A percentile compares a stretch with the other conserved stretches of the same genome.
Conservation (phyloP, 2,329 filamentous ascomycete genomes). For the Nemania abortiva region DNA sequence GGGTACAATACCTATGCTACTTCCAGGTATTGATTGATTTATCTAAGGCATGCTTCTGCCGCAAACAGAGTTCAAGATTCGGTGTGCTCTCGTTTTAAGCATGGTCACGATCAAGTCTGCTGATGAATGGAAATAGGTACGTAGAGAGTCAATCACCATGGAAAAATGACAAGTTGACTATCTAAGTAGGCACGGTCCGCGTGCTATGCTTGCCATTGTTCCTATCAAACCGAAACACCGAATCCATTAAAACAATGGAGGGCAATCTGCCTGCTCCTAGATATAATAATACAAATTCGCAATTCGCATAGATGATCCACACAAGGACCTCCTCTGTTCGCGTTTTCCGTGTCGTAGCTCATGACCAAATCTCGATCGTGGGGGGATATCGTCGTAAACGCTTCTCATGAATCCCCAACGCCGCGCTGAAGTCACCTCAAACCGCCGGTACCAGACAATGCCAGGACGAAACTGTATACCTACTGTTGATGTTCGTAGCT, state of each 20-base stretch:
- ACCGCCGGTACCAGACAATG: conserved; percentile 48
- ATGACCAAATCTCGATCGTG: conserved; percentile 45
- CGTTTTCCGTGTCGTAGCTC: conserved; percentile 43
- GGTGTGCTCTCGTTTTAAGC: neutral
- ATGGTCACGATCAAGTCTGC: neutral
- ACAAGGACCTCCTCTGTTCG: conserved; percentile 35
- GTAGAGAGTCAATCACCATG: conserved; percentile 21
- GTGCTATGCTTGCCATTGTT: neutral
- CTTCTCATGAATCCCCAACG: conserved; percentile 44
- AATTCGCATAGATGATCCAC: conserved; percentile 30
- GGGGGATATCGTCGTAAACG: conserved; percentile 40
- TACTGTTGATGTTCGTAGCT: conserved; percentile 47
- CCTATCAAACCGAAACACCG: neutral
- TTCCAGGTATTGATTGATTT: neutral
- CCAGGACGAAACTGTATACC: conserved; percentile 50
- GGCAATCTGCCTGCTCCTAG: conserved; percentile 26
- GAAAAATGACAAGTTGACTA: conserved; percentile 42
- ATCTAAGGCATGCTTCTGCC: no score
- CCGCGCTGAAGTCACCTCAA: conserved; percentile 49
- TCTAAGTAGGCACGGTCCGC: conserved; percentile 24
- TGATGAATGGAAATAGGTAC: neutral
- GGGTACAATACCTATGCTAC: neutral
- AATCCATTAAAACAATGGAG: conserved; percentile 19
- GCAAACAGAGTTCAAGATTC: no score
- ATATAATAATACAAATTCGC: conserved; percentile 38